Evolutionary conservation across 2,329 filamentous ascomycete genomes (phyloP).

Genomic region (Colletotrichum agaves): DNA sequence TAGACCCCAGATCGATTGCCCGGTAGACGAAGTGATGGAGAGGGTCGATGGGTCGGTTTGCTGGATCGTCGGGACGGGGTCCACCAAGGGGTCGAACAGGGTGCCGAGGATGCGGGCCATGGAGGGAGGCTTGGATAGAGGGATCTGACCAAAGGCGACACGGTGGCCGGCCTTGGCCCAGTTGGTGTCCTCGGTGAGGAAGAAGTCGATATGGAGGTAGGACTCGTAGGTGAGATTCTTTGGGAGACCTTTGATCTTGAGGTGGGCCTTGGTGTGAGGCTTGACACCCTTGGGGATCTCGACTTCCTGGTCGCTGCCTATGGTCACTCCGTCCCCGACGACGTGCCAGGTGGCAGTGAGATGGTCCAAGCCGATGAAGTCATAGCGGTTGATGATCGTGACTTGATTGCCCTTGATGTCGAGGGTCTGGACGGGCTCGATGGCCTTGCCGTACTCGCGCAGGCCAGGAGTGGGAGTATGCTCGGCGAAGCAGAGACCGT

Average conservation of each 20-base stretch:
- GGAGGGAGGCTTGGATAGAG: constrained; percentile 48
- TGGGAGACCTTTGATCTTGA: constrained; percentile 48
- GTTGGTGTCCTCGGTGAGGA: constrained; percentile 51
- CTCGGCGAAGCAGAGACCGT: constrained; percentile 62
- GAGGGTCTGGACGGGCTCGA: constrained; percentile 67
- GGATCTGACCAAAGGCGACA: constrained; percentile 61
- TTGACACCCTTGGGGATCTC: constrained; percentile 57
- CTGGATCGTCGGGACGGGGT: constrained; percentile 26
- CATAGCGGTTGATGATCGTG: constrained; percentile 63
- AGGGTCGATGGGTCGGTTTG: constrained; percentile 42
- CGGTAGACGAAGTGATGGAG: constrained; percentile 48
- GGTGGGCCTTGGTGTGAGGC: constrained; percentile 52
- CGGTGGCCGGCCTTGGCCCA: constrained; percentile 65
- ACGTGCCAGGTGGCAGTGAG: constrained; percentile 57
- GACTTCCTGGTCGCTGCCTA: constrained; percentile 46
- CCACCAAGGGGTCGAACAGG: constrained; percentile 22
- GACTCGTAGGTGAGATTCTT: constrained; percentile 48
- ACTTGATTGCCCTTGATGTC: constrained; percentile 54
- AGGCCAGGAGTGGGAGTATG: constrained; percentile 64
- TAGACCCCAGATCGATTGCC: constrained; percentile 54
- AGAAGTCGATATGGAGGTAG: constrained; percentile 62
- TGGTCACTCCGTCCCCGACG: constrained; percentile 50
- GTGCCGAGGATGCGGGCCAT: constrained; percentile 41
- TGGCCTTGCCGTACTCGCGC: constrained; percentile 66
- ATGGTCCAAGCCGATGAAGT: constrained; percentile 63